Percentiles rank a stretch among this genome's conserved stretches.
Evolutionary conservation across 1,139 yeast genomes (phyloP).

Genomic region (Hyphopichia fennica): DNA sequence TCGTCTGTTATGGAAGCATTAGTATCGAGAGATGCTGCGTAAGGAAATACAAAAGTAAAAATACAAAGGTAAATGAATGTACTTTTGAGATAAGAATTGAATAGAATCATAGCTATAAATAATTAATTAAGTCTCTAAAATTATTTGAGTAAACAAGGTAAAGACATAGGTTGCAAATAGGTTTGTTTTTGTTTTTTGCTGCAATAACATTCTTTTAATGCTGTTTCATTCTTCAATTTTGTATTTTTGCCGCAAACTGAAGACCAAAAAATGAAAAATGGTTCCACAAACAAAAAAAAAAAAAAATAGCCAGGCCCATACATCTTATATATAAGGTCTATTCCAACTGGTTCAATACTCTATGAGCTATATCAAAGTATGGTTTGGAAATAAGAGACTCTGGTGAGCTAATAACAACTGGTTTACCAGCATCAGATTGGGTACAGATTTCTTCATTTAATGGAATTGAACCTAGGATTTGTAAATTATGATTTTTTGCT

Average conservation of each 20-base stretch:
- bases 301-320: not conserved
- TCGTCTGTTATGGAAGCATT: not conserved
- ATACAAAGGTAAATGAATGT: not conserved
- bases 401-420: slow-evolving; percentile 53
- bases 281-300: not conserved
- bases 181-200: no score
- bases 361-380: slow-evolving; percentile 47
- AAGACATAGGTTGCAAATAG: no score
- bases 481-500: slow-evolving; percentile 52
- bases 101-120: no score
- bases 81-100: no score
- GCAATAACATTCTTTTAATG: no score
- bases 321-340: not conserved
- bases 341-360: slow-evolving; percentile 15
- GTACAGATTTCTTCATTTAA: slow-evolving; percentile 60
- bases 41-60: not conserved
- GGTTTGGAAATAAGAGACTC: slow-evolving; percentile 33
- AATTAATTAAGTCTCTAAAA: no score
- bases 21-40: not conserved
- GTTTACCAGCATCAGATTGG: slow-evolving; percentile 65
- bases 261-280: not conserved
- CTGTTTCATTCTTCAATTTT: no score
- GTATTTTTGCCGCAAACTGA: not conserved
- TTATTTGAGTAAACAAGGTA: no score
- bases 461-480: slow-evolving; percentile 67